A percentile compares a stretch with the other conserved stretches of the same genome.
phyloP scores from a whole-genome alignment of 495 filamentous ascomycete species.

The Sabuloglossum arenarium region DNA sequence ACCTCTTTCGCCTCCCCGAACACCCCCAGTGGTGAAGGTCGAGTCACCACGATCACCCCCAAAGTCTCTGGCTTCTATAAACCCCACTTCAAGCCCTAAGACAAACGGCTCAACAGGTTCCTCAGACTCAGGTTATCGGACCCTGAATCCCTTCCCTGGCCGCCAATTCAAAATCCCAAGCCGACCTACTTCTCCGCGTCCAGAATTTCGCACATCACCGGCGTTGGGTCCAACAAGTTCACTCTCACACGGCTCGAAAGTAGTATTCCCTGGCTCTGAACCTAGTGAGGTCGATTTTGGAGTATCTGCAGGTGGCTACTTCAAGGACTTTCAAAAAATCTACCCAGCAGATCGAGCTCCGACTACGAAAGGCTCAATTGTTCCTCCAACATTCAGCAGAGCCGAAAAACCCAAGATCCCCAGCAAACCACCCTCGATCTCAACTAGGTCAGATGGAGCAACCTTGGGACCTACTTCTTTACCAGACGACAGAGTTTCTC shows the following conservation, averaged over 20 bases:
- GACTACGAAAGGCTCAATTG: constrained; percentile 20
- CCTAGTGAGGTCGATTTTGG: not conserved
- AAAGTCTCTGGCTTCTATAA: constrained; percentile 16
- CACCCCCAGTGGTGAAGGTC: constrained; percentile 47
- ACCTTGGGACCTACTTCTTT: constrained; percentile 19
- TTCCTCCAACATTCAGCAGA: constrained; percentile 53
- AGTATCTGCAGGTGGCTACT: not conserved
- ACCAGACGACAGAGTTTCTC: constrained; percentile 42
- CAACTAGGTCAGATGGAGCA: constrained; percentile 12
- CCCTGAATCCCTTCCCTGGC: constrained; percentile 9
- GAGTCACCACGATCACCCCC: constrained; percentile 61
- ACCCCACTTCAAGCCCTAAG: not conserved
- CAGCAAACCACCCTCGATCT: constrained; percentile 20
- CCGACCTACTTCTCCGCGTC: constrained; percentile 25
- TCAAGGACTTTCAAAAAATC: not conserved
- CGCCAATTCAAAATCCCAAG: constrained; percentile 32
- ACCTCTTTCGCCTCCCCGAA: constrained; percentile 33
- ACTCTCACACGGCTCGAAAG: constrained; percentile 11
- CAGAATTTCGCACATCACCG: constrained; percentile 18
- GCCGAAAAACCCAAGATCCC: constrained; percentile 61
- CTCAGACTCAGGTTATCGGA: not conserved
- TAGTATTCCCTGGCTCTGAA: not conserved
- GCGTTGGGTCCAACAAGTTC: constrained; percentile 8
- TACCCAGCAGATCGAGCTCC: constrained; percentile 32
- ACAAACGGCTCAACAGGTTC: not conserved